Evolutionary conservation across 345 rosid genomes (phyloP).

Genomic region (Acer saccharum): DNA sequence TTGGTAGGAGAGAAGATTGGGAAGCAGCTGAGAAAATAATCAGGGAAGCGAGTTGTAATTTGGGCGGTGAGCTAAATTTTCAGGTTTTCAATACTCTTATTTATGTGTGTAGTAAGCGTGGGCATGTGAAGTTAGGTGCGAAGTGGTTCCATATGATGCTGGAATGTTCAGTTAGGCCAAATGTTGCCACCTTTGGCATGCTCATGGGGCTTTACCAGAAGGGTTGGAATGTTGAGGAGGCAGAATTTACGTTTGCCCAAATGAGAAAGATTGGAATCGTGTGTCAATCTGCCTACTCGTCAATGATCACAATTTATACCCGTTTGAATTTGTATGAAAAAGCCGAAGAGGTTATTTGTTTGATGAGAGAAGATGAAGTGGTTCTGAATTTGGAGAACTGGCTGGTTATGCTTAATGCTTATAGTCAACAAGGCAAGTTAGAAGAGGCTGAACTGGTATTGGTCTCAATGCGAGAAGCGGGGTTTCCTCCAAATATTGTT

Average conservation of each 20-base stretch:
- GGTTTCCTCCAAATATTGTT: conserved; percentile 57
- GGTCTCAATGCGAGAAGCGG: conserved; percentile 56
- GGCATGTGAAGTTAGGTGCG: conserved; percentile 49
- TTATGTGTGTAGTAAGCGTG: conserved; percentile 59
- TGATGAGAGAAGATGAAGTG: conserved; percentile 61
- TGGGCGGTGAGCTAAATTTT: conserved; percentile 42
- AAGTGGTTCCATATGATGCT: conserved; percentile 87
- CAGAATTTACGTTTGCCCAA: conserved; percentile 62
- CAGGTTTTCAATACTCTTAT: conserved; percentile 76
- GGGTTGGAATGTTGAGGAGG: conserved; percentile 73
- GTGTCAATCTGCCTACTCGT: conserved; percentile 86
- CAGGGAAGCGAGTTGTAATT: conserved; percentile 36
- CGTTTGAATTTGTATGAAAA: conserved; percentile 69
- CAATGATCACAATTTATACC: conserved; percentile 84
- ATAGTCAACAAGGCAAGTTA: conserved; percentile 80
- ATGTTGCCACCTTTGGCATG: conserved; percentile 86
- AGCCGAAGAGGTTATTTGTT: conserved; percentile 68
- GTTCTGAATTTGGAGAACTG: conserved; percentile 67
- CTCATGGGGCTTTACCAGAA: conserved; percentile 80
- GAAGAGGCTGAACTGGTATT: conserved; percentile 65
- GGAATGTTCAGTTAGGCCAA: conserved; percentile 65
- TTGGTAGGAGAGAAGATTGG: conserved; percentile 80
- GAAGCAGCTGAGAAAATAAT: conserved; percentile 59
- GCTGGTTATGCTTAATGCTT: conserved; percentile 82
- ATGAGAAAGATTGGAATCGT: conserved; percentile 68